Evolutionary conservation across 495 filamentous ascomycete genomes (phyloP).

Genomic region (Trichoderma reesei): DNA sequence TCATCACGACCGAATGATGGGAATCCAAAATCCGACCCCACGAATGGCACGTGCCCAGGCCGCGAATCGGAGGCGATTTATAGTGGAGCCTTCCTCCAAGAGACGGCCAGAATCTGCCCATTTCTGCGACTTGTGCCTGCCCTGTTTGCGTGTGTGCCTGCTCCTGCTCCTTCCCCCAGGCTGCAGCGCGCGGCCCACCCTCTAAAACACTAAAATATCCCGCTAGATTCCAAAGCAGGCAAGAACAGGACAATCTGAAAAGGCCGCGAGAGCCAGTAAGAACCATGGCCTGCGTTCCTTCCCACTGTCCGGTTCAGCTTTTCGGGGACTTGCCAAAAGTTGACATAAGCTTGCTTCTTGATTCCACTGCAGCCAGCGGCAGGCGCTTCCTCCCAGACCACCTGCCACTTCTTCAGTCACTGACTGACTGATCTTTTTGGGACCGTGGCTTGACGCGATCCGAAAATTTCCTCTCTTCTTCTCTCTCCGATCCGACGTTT

Average conservation of each 20-base stretch:
- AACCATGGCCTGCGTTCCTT: not conserved
- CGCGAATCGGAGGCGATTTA: not conserved
- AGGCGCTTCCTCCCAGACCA: not conserved
- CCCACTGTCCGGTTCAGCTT: not conserved
- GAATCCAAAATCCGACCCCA: not conserved
- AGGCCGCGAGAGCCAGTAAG: not conserved
- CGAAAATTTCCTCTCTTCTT: not conserved
- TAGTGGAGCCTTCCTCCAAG: too few species aligned
- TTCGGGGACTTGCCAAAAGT: conserved; percentile 16
- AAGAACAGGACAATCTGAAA: not conserved
- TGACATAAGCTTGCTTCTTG: not conserved
- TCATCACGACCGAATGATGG: not conserved
- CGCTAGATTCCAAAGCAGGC: not conserved
- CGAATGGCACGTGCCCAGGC: not conserved
- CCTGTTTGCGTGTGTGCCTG: too few species aligned
- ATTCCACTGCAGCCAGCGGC: not conserved
- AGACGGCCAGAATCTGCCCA: too few species aligned
- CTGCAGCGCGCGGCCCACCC: not conserved
- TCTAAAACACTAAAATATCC: not conserved
- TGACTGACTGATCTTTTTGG: not conserved
- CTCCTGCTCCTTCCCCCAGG: not conserved
- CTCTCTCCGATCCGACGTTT: not conserved
- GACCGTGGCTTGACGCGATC: not conserved
- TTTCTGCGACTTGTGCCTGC: too few species aligned
- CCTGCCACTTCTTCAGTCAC: not conserved